Base-by-base conservation (phyloP, 1,139 yeast species). In the Schizosaccharomyces versatilis region DNA sequence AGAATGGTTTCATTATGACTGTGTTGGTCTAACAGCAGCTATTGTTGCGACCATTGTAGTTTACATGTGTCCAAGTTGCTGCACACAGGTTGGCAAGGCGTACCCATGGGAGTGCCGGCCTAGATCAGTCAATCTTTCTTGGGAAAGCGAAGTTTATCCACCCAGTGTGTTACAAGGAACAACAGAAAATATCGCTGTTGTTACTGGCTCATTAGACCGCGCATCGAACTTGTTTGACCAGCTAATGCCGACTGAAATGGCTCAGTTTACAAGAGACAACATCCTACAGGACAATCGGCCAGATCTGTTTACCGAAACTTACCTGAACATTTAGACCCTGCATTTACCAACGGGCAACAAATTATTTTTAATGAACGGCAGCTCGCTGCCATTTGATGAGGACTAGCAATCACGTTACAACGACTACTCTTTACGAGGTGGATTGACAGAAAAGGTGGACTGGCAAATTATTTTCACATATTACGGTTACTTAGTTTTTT, bases 1-100 rank as follows among this genome's bases (percentile, higher is more conserved):
- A 9, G 49, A 44, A 44, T 44, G 49, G 49, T 44, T 17, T 44
- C 49, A 44, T 19, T 44, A 44, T n/a, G 49, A 44, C 14, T 44
- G 49, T 12, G 49, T 44, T 24, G 49, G 49, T 44, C 38, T 44
- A 8, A 19, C 49, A 1, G 19, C 49, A 9, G 49, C 19, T 17
- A 44, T 44, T 17, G 49, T 44, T 7, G 32, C 38, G 14, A 44
- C 49, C 32, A 7, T 44, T 7, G 19, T 36, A 24, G 32, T 14
- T 8, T 44, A 44, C 32, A 32, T 14, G 14, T 44, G 49, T 12
- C 49, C 49, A 7, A 36, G 32, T 9, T 44, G 49, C 49, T 44
- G 49, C 38, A 24, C 7, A 14, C 19, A 44, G 38, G 36, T 19
- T 14, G 49, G 49, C 8, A 44, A 44, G 14, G 10, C 32, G 9